These are phyloP conservation scores for Ophioceras dolichostomum DNA, from an alignment of 2,329 filamentous ascomycete species.

Conservation along the genomic window DNA sequence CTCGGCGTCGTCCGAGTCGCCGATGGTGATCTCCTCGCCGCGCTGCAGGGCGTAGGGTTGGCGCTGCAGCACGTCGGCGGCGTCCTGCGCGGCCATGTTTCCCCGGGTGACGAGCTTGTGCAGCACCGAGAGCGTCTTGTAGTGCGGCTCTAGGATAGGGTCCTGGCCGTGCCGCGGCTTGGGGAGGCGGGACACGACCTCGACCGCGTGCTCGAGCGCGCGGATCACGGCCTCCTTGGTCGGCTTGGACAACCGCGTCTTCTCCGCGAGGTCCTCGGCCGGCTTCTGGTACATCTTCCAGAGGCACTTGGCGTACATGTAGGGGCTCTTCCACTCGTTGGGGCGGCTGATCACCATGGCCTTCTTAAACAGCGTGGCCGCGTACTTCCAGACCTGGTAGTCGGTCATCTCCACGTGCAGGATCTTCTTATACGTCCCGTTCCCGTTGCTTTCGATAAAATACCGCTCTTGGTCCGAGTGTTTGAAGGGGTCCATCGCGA, in stretches of 20 bases:
- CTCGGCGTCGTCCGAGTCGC: constrained; percentile 36
- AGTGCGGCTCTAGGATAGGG: constrained; percentile 81
- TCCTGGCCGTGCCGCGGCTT: constrained; percentile 50
- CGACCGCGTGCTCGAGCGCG: constrained; percentile 37
- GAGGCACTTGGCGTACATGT: constrained; percentile 49
- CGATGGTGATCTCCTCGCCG: constrained; percentile 34
- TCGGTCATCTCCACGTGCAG: constrained; percentile 44
- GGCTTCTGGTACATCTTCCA: constrained; percentile 51
- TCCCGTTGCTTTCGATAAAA: constrained; percentile 33
- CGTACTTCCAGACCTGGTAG: constrained; percentile 51
- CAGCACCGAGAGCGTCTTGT: constrained; percentile 73
- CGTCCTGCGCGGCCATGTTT: constrained; percentile 34
- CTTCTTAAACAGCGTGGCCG: constrained; percentile 41
- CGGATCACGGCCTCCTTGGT: constrained; percentile 29
- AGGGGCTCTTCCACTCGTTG: constrained; percentile 46
- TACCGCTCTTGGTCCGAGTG: constrained; percentile 45
- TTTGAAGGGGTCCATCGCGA: constrained; percentile 49
- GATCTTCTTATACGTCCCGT: constrained; percentile 36
- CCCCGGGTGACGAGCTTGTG: constrained; percentile 62
- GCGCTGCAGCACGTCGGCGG: constrained; percentile 38
- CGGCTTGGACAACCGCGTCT: constrained; percentile 25
- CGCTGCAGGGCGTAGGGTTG: constrained; percentile 41
- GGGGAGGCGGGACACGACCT: constrained; percentile 35
- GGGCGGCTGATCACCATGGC: constrained; percentile 42
- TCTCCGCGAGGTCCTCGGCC: constrained; percentile 26